phyloP scores from a whole-genome alignment of 371 early-diverging fungal species.

The Mortierella sp. region DNA sequence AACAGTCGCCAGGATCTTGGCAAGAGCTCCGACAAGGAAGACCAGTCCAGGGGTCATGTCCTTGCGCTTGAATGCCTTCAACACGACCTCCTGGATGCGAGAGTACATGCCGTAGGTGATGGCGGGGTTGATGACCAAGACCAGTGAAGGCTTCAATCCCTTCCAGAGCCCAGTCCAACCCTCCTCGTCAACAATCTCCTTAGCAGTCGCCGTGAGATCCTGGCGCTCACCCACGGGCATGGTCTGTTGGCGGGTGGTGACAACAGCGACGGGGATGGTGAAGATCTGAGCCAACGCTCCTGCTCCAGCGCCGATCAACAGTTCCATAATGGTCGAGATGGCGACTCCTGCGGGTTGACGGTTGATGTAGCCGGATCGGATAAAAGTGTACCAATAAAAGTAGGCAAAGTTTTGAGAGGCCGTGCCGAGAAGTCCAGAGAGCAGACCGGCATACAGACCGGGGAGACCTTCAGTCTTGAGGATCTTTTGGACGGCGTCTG shows the following conservation, averaged over 20 bases:
- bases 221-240: slow-evolving; percentile 70
- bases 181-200: slow-evolving; percentile 84
- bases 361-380: slow-evolving; percentile 75
- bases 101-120: slow-evolving; percentile 98
- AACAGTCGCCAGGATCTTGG: slow-evolving; percentile 92
- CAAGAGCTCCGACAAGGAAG: slow-evolving; percentile 91
- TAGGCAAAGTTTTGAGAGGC: slow-evolving; percentile 93
- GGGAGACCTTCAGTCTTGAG: slow-evolving; percentile 85
- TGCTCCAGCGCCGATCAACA: slow-evolving; percentile 92
- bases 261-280: slow-evolving; percentile 92
- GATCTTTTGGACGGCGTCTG: slow-evolving; percentile 89
- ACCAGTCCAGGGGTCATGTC: slow-evolving; percentile 80
- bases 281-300: slow-evolving; percentile 92
- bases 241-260: slow-evolving; percentile 89
- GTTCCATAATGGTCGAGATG: slow-evolving; percentile 81
- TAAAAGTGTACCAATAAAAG: slow-evolving; percentile 92
- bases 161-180: slow-evolving; percentile 90
- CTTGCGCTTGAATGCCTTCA: slow-evolving; percentile 57
- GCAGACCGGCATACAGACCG: slow-evolving; percentile 95
- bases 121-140: slow-evolving; percentile 95
- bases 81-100: slow-evolving; percentile 79
- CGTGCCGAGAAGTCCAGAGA: slow-evolving; percentile 89
- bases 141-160: slow-evolving; percentile 90
- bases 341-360: slow-evolving; percentile 58
- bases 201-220: slow-evolving; percentile 68